Conservation (phyloP, 176 grass and related monocot genomes). For the Hordeum marinum region DNA sequence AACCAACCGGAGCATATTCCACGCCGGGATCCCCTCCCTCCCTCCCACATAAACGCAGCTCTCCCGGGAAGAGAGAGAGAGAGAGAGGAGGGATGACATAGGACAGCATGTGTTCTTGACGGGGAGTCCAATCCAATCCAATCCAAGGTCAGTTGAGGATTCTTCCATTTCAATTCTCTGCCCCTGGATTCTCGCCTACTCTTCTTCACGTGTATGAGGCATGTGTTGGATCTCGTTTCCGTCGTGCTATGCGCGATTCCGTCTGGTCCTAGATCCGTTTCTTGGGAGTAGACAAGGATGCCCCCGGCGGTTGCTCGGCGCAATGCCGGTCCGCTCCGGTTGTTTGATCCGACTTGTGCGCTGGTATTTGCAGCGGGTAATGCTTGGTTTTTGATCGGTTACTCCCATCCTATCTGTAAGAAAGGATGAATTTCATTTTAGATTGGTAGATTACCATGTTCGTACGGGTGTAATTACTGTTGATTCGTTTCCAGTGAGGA, state of each 20-base stretch:
- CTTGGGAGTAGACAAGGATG: not conserved
- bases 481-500: not conserved
- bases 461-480: not conserved
- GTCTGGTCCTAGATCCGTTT: constrained; percentile 10
- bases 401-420: not conserved
- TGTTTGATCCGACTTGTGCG: not conserved
- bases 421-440: not conserved
- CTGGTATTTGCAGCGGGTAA: not conserved
- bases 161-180: not conserved
- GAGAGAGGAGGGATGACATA: not conserved
- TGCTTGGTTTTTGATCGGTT: not conserved
- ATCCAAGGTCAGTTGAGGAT: constrained; percentile 33
- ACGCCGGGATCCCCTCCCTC: constrained; percentile 40
- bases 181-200: not conserved
- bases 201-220: not conserved
- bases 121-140: constrained; percentile 25
- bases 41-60: constrained; percentile 29
- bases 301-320: not conserved
- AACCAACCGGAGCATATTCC: constrained; percentile 68
- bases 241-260: not conserved
- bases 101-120: constrained; percentile 34
- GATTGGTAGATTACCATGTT: not conserved
- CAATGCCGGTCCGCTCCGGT: not conserved
- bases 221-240: not conserved
- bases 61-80: not conserved